A percentile compares a stretch with the other conserved stretches of the same genome.
phyloP scores from a whole-genome alignment of 2,329 filamentous ascomycete species.

The Fusarium sp. region DNA sequence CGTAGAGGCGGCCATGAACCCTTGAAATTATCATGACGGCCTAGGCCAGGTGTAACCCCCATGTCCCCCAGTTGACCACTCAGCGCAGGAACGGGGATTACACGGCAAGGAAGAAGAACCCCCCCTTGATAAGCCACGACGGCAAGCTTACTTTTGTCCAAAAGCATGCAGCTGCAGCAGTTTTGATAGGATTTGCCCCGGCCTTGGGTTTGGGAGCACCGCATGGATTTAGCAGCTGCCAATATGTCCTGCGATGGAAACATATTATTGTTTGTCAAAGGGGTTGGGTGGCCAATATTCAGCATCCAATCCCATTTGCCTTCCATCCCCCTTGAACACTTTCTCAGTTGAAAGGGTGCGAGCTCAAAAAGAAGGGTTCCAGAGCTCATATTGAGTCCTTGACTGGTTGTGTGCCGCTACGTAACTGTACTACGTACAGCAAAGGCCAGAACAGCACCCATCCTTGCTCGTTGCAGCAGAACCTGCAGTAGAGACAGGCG shows the following conservation, averaged over 20 bases:
- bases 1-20: constrained; percentile 7
- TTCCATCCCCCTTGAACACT: neutral
- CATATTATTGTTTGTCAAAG: constrained; percentile 32
- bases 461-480: constrained; percentile 34
- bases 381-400: constrained; percentile 1
- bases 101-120: constrained; percentile 24
- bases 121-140: constrained; percentile 25
- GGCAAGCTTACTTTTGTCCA: constrained; percentile 34
- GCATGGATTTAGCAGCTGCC: constrained; percentile 38
- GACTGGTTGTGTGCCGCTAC: constrained; percentile 20
- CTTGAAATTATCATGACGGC: constrained; percentile 21
- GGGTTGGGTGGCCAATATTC: constrained; percentile 14
- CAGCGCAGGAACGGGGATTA: constrained; percentile 27
- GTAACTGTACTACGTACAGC: constrained; percentile 7
- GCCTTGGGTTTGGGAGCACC: constrained; percentile 6
- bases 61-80: constrained; percentile 27
- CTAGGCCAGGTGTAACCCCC: constrained; percentile 18
- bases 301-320: constrained; percentile 13
- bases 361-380: constrained; percentile 5
- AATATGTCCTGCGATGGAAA: constrained; percentile 24
- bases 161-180: constrained; percentile 45
- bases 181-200: constrained; percentile 25
- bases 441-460: constrained; percentile 13
- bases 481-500: constrained; percentile 40
- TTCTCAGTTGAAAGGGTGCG: constrained; percentile 23